Percentiles rank a stretch among this genome's conserved stretches.
Conservation (phyloP, 164 flowering plant species). For the Stephania cephalantha region DNA sequence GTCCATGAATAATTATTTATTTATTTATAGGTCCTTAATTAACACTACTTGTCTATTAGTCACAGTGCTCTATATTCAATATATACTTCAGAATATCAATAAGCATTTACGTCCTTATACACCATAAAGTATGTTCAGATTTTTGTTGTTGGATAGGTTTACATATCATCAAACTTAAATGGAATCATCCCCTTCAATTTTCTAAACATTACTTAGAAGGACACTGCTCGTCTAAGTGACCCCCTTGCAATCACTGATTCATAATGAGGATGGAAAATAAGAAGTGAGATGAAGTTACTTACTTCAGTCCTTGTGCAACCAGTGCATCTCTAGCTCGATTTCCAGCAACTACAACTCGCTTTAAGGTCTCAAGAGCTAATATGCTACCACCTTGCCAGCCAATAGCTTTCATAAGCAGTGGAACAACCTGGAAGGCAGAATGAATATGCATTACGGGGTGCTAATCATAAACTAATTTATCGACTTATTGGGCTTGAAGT, state of each 20-base stretch:
- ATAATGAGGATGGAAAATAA: neutral
- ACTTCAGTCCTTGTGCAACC: conserved; percentile 99
- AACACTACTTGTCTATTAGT: too few relatives aligned
- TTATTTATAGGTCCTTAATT: too few relatives aligned
- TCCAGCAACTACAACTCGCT: conserved; percentile 98
- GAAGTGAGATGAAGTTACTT: conserved; percentile 19
- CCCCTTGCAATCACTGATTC: neutral
- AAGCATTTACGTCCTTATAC: too few relatives aligned
- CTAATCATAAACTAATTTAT: neutral
- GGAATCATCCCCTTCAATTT: too few relatives aligned
- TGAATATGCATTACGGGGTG: neutral
- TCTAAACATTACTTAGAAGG: too few relatives aligned
- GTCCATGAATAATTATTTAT: too few relatives aligned
- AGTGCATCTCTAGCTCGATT: conserved; percentile 99
- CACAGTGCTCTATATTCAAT: too few relatives aligned
- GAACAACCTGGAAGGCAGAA: conserved; percentile 71
- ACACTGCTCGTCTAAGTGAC: too few relatives aligned
- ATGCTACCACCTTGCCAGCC: conserved; percentile 99
- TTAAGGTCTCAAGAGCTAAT: conserved; percentile 93
- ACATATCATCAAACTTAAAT: too few relatives aligned
- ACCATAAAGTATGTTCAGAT: too few relatives aligned
- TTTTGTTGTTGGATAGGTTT: too few relatives aligned
- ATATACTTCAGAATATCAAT: too few relatives aligned
- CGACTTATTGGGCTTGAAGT: neutral
- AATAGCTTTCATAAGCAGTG: conserved; percentile 97